Percentiles rank a stretch among this genome's conserved stretches.
phyloP scores from a whole-genome alignment of 768 basidiomycete species.

The Kwoniella botswanensis region DNA sequence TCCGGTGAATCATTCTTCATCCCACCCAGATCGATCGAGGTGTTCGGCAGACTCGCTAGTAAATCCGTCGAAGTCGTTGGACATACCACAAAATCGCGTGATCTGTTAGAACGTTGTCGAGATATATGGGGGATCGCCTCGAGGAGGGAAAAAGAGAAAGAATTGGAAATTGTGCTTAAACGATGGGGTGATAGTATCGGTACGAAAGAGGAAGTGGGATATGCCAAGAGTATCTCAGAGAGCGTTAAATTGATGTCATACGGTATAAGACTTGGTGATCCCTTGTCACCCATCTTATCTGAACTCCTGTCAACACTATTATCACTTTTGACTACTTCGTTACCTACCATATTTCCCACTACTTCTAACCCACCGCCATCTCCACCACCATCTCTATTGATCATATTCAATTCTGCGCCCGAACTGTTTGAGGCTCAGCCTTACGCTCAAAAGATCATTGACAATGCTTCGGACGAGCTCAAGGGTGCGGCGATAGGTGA shows the following conservation, averaged over 20 bases:
- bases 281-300: conserved; percentile 30
- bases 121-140: conserved; percentile 52
- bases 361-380: conserved; percentile 24
- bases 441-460: conserved; percentile 17
- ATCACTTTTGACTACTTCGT: conserved; percentile 16
- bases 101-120: conserved; percentile 48
- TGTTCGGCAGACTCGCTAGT: conserved; percentile 34
- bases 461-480: conserved; percentile 48
- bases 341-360: conserved; percentile 46
- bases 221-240: conserved; percentile 37
- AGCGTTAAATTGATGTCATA: conserved; percentile 38
- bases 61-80: conserved; percentile 28
- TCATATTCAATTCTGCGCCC: conserved; percentile 33
- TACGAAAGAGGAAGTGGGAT: conserved; percentile 28
- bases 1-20: conserved; percentile 33
- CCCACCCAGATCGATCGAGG: conserved; percentile 39
- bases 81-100: conserved; percentile 24
- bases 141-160: conserved; percentile 42
- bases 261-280: conserved; percentile 26
- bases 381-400: conserved; percentile 44
- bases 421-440: conserved; percentile 28
- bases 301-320: conserved; percentile 31
- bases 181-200: conserved; percentile 46
- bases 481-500: conserved; percentile 52
- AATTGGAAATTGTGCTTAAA: conserved; percentile 41